Base-by-base conservation (phyloP, 1,284 basidiomycete species). In the Ustilago vetiveriae region DNA sequence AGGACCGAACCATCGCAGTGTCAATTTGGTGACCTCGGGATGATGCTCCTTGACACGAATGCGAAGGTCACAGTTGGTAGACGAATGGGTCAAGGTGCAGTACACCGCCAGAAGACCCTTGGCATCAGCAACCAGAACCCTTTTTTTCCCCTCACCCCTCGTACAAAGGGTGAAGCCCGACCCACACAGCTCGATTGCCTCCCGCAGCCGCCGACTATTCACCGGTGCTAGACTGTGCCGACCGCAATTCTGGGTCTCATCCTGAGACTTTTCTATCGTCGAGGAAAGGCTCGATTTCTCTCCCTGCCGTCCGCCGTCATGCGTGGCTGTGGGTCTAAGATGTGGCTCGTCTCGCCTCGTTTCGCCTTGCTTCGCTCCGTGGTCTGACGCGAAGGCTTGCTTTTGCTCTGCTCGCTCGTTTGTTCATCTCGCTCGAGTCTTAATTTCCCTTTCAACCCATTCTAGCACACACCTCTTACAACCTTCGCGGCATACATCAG, bases 261-360 rank as follows among this genome's bases (percentile, higher is more conserved):
- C 29, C 36, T 63, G 53, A 64, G 45, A 57, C 54, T 27, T 32
- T 19, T 40, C 41, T 29, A n/a, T n/a, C 6, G 38, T 32, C 21
- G 9, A 9, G 23, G 43, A 35, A 17, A 40, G 59, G 59, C 59
- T 63, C 47, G 59, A 63, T 21, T 37, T 38, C 44, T 32, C 45
- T 41, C 36, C 23, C 32, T 21, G 26, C 17, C 44, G 29, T 22
- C 19, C 26, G 21, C 27, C 35, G 10, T 35, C 30, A 32, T 32
- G 29, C 60, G 54, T 64, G 60, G 60, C 54, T 48, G 60, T 53
- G 45, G 22, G 33, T 46, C 13, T 24, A 30, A 37, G 19, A 37
- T 21, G 33, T n/a, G 33, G 33, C 16, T n/a, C n/a, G n/a, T n/a
- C n/a, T n/a, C n/a, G n/a, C n/a, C n/a, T n/a, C 32, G 32, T 11